These are phyloP conservation scores for Samsoniella hepiali DNA, from an alignment of 2,329 filamentous ascomycete genomes.

Conservation along the genomic window DNA sequence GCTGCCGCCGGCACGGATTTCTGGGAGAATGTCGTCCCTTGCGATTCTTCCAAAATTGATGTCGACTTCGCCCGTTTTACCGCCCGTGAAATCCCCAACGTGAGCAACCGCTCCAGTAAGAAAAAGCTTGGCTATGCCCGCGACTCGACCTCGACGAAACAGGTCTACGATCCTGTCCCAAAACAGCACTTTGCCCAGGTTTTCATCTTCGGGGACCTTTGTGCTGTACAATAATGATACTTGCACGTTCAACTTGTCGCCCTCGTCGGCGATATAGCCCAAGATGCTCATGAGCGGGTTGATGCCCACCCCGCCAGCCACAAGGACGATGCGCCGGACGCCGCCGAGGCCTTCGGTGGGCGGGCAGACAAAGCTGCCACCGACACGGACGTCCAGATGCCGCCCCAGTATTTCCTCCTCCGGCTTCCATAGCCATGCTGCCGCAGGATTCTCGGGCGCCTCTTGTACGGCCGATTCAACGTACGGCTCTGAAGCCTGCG, in stretches of 20 bases:
- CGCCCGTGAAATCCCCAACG: neutral
- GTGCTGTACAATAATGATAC: conserved; percentile 64
- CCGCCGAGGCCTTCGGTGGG: conserved; percentile 48
- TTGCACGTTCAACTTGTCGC: conserved; percentile 31
- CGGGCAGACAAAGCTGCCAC: conserved; percentile 79
- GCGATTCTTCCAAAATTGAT: conserved; percentile 40
- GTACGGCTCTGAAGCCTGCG: conserved; percentile 39
- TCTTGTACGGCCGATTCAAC: conserved; percentile 77
- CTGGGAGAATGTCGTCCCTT: conserved; percentile 39
- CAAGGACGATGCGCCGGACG: conserved; percentile 63
- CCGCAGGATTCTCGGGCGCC: conserved; percentile 67
- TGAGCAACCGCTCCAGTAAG: conserved; percentile 36
- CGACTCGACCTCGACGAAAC: conserved; percentile 37
- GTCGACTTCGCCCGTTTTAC: conserved; percentile 15
- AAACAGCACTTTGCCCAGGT: conserved; percentile 45
- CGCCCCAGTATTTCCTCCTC: conserved; percentile 53
- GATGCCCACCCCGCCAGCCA: conserved; percentile 79
- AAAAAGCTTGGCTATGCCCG: conserved; percentile 45
- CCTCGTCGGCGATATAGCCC: conserved; percentile 50
- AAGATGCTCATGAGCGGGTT: conserved; percentile 79
- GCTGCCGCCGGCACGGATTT: conserved; percentile 32
- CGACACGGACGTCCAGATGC: conserved; percentile 65
- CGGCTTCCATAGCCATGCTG: conserved; percentile 71
- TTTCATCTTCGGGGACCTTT: conserved; percentile 32
- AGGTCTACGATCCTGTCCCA: conserved; percentile 44